Evolutionary conservation across 2,329 filamentous ascomycete genomes (phyloP).

Genomic region (Aspergillus neoniger): DNA sequence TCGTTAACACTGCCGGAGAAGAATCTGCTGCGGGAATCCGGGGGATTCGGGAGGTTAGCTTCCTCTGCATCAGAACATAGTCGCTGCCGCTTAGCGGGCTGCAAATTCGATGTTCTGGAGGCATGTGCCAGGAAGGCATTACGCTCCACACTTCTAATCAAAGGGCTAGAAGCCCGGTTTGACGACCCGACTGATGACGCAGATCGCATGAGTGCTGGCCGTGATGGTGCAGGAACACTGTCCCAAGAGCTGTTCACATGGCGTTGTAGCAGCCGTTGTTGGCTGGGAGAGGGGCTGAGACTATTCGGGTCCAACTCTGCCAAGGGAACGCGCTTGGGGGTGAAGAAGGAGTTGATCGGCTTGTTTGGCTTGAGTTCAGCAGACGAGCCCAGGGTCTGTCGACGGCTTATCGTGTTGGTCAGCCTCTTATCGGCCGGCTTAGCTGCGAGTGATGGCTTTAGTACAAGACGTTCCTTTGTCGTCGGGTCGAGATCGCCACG

Average conservation of each 20-base stretch:
- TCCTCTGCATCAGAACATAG: conserved; percentile 52
- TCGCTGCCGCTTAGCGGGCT: conserved; percentile 53
- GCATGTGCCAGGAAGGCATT: conserved; percentile 43
- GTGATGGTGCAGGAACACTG: conserved; percentile 51
- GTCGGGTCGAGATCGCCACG: conserved; percentile 84
- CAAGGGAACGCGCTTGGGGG: conserved; percentile 62
- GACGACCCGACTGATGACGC: conserved; percentile 41
- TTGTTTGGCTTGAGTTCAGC: conserved; percentile 61
- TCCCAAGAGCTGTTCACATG: conserved; percentile 59
- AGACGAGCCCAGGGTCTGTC: conserved; percentile 45
- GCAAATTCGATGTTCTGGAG: conserved; percentile 44
- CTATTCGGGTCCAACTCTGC: conserved; percentile 68
- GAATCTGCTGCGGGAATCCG: conserved; percentile 50
- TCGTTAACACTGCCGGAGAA: conserved; percentile 41
- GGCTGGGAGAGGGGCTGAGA: conserved; percentile 67
- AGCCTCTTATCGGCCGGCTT: conserved; percentile 32
- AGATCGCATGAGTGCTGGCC: conserved; percentile 36
- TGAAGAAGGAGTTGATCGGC: conserved; percentile 67
- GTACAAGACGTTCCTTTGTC: conserved; percentile 67
- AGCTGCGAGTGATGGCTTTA: conserved; percentile 36
- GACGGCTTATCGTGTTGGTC: conserved; percentile 38
- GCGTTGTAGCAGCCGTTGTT: conserved; percentile 57
- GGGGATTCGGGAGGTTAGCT: conserved; percentile 33
- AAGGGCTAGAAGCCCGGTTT: conserved; percentile 41
- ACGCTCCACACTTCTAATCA: conserved; percentile 44